Evolutionary conservation across 371 early-diverging fungal genomes (phyloP).

Genomic region (Phascolomyces articulosus): DNA sequence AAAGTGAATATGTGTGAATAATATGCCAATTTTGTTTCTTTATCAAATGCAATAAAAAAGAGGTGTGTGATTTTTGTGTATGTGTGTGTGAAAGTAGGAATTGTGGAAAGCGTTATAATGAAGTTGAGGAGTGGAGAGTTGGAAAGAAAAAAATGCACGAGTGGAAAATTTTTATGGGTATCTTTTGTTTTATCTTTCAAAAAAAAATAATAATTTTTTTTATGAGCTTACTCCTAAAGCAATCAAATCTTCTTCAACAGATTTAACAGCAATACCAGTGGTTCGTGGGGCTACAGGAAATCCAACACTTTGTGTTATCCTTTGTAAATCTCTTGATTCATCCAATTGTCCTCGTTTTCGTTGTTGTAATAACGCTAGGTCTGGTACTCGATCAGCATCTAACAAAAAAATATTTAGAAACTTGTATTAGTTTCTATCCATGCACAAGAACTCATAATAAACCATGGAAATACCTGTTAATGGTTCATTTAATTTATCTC

Average conservation of each 20-base stretch:
- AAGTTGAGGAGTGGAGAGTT: neutral
- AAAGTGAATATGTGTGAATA: neutral
- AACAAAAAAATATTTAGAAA: neutral
- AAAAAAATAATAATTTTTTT: neutral
- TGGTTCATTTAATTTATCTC: constrained; percentile 26
- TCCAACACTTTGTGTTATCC: constrained; percentile 27
- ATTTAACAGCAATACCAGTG: constrained; percentile 18
- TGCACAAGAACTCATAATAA: no score
- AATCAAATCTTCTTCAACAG: constrained; percentile 44
- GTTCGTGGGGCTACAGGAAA: constrained; percentile 40
- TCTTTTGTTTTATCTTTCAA: neutral
- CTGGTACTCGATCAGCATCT: constrained; percentile 21
- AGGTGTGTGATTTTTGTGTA: neutral
- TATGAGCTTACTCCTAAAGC: constrained; percentile 43
- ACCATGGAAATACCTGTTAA: constrained; percentile 18
- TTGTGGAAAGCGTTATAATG: no score
- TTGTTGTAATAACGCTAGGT: neutral
- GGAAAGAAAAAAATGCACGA: neutral
- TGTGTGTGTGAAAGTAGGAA: no score
- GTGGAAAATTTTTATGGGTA: neutral
- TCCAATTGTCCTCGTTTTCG: constrained; percentile 3
- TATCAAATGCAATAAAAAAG: neutral
- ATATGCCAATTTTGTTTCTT: neutral
- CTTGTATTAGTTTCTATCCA: no score
- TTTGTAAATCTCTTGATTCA: constrained; percentile 38